Base-by-base conservation (phyloP, 2,329 filamentous ascomycete genomes). In the Penicillium sumatraense region DNA sequence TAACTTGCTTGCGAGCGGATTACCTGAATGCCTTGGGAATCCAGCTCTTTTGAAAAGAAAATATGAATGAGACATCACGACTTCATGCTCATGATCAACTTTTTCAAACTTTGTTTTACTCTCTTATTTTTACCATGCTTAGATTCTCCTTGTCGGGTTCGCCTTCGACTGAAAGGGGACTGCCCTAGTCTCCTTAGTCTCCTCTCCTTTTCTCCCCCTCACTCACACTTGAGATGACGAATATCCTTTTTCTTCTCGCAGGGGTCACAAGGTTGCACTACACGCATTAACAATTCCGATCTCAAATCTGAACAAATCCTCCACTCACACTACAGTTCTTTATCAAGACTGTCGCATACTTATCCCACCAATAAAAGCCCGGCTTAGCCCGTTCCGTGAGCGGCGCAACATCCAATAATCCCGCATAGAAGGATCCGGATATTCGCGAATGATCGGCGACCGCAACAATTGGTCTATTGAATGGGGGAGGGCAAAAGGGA, bases 301-400 rank as follows among this genome's bases (percentile, higher is more conserved):
- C 9, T 14, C 31, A 35, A 35, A 16, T 18, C 33, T 10, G n/a
- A 35, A 21, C 8, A 18, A 33, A 46, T 21, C 42, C 24, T 46
- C 42, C 42, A 46, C 27, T 46, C 42, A 46, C 16, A 46, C 27
- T 14, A 16, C 16, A 29, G 8, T 26, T 10, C 16, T 24, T 24
- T 46, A 46, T 46, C 42, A 46, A 42, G 3, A 3, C 26, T 16
- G n/a, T 14, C 10, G 11, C 24, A 21, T 7, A 4, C 26, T 52
- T 53, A 55, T 56, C 52, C 31, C 7, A 36, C 58, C 55, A 58
- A 56, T 57, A 23, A 35, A 29, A 9, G 18, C 31, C 14, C 11
- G 3, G 27, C n/a, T n/a, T n/a, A 8, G 27, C 27, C 16, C 35
- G 13, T 7, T 18, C 18, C 21, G 26, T 4, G 4, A 13, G 2